Evolutionary conservation across 805 yeast genomes (phyloP), one percentile per base, ranked within the genome.

Genomic region (Schwanniomyces occidentalis): DNA sequence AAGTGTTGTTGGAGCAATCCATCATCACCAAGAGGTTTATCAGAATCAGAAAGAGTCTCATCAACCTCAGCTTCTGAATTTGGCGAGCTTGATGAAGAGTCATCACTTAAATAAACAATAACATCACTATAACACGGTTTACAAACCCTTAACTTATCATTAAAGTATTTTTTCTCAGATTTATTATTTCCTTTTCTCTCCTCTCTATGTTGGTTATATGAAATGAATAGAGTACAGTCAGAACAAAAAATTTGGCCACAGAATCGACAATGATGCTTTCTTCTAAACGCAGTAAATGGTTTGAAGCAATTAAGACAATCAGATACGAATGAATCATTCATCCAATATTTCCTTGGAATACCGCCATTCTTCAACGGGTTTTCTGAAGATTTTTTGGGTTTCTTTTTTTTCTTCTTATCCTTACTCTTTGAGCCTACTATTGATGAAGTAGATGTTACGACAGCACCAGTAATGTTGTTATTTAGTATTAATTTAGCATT

Each of bases 231-330:
- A 0, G 96, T 87, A 58, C 99, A 91, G 7, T 74, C 71, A 27
- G 84, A 73, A 58, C 99, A 91, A 53, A 90, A 91, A 31, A 91
- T 90, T 57, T 90, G 96, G 2, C 99, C 99, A 61, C 99, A 91
- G 22, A 91, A 80, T 35, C 99, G 68, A 53, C 99, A 91, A 59
- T 91, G 99, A 55, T 91, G 99, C 45, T 86, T 85, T 46, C 99
- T 70, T 55, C 96, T 67, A 61, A 89, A 90, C 0, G 97, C 84
- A 1, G 85, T 77, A 53, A 91, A 91, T 3, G 78, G 76, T 35
- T 80, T 73, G 37, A 84, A 86, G 58, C 98, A 91, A 10, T 82
- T 73, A 38, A 88, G 78, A 52, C 99, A 91, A 42, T 88, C 93
- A 6, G 82, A 76, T 0, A 95, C 95, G 40, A 88, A 85, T 26